Conservation (phyloP, 306 rosid species). For the Quercus mongolica region DNA sequence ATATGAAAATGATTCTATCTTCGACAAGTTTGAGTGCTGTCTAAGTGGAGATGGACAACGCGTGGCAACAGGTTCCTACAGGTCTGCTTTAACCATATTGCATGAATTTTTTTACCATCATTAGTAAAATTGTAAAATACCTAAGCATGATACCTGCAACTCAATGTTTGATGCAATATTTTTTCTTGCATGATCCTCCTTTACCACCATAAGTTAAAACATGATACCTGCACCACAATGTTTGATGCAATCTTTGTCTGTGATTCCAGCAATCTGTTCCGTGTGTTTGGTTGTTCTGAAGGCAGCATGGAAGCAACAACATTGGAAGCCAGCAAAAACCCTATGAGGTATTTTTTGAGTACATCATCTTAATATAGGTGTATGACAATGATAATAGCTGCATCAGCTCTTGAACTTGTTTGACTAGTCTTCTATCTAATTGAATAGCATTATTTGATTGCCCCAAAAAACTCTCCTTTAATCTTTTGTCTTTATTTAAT, state of each 20-base stretch:
- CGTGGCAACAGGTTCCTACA: slow-evolving; percentile 94
- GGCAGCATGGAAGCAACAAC: slow-evolving; percentile 84
- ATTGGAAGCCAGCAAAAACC: slow-evolving; percentile 97
- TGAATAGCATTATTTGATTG: not conserved
- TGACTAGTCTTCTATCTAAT: not conserved
- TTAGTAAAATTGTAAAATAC: not conserved
- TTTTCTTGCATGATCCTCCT: not conserved
- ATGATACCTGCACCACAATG: not conserved
- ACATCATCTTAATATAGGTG: not conserved
- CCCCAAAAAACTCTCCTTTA: not conserved
- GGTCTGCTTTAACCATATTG: slow-evolving; percentile 39
- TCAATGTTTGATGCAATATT: not conserved
- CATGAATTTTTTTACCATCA: not conserved
- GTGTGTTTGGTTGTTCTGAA: slow-evolving; percentile 82
- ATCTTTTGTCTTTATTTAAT: not conserved
- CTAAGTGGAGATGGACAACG: slow-evolving; percentile 89
- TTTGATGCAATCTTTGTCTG: slow-evolving; percentile 10
- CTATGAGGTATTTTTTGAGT: slow-evolving; percentile 70
- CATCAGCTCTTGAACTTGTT: not conserved
- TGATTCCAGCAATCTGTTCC: slow-evolving; percentile 86
- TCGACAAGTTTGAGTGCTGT: slow-evolving; percentile 95
- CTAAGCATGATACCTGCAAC: not conserved
- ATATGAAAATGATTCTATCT: slow-evolving; percentile 95
- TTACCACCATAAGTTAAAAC: not conserved
- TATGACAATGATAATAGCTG: not conserved